These are phyloP conservation scores for Platismatia glauca DNA, from an alignment of 495 filamentous ascomycete genomes.

Conservation along the genomic window DNA sequence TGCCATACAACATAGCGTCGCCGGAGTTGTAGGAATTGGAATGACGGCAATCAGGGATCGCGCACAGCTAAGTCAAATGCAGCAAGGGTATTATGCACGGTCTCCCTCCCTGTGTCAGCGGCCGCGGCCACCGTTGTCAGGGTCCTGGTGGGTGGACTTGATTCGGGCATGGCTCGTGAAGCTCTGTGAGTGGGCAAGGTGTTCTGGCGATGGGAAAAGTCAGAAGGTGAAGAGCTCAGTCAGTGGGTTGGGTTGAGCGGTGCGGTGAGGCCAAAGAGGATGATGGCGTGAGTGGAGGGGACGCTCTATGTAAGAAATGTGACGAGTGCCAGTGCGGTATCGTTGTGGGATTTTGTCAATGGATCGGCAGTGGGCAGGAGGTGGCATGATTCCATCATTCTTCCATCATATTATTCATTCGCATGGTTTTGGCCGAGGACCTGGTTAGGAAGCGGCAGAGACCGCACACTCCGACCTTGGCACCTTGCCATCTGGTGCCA, in stretches of 20 bases:
- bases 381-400: neutral
- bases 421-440: too few species aligned
- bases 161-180: neutral
- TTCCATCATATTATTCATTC: too few species aligned
- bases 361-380: neutral
- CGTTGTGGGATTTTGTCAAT: neutral
- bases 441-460: conserved; percentile 4
- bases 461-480: neutral
- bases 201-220: neutral
- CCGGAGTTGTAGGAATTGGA: neutral
- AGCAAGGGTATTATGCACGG: neutral
- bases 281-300: neutral
- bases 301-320: neutral
- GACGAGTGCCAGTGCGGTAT: neutral
- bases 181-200: neutral
- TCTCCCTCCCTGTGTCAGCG: neutral
- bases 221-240: neutral
- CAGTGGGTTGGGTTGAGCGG: neutral
- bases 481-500: too few species aligned
- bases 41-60: neutral
- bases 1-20: neutral
- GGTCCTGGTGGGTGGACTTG: neutral
- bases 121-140: neutral
- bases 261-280: neutral
- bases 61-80: neutral